Evolutionary conservation across 164 flowering plant species (phyloP), one percentile per base, ranked within the genome.

Genomic region (Buxus sempervirens): DNA sequence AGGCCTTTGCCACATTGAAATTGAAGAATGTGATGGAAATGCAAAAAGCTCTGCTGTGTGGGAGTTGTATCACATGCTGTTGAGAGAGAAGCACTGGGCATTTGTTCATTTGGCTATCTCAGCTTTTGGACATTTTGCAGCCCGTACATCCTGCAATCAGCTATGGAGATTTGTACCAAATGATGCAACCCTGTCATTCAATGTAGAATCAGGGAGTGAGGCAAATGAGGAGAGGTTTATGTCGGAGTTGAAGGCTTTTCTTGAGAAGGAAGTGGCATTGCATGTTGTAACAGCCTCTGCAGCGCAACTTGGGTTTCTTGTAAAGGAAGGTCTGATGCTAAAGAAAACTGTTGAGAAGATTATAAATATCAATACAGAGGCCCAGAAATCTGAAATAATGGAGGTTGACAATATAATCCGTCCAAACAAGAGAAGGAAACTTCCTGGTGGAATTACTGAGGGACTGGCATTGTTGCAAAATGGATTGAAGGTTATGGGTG

Each of bases 121-220:
- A 5, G 79, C 96, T 57, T 92, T 95, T 71, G 98, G 96, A 55
- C 80, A 88, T 78, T 95, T 95, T 78, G 91, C 97, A 25, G 86
- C 87, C 14, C 91, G 82, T 23, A 90, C 96, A 51, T 68, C 80
- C 38, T 95, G 97, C 72, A 77, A 72, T 67, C 84, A 90, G 70
- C 80, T 95, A n/a, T 92, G 97, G 98, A 85, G 90, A 75, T 95
- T 95, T 75, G 84, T 92, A 61, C 97, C 98, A 9, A 75, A 73
- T 10, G 79, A 87, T 81, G 98, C 99, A 18, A 90, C 98, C 70
- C 91, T 95, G 36, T 88, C 98, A 24, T 89, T 78, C 70, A 89
- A 95, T 72, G 20, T 80, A 53, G 82, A 70, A 42, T 77, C 81
- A 12, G 97, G 93, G 73, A 78, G 62, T 32, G 82, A 85, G 41